Evolutionary conservation across 2,329 filamentous ascomycete species (phyloP), one percentile per base, ranked within the genome.

Genomic region (Ascosphaera aggregata): DNA sequence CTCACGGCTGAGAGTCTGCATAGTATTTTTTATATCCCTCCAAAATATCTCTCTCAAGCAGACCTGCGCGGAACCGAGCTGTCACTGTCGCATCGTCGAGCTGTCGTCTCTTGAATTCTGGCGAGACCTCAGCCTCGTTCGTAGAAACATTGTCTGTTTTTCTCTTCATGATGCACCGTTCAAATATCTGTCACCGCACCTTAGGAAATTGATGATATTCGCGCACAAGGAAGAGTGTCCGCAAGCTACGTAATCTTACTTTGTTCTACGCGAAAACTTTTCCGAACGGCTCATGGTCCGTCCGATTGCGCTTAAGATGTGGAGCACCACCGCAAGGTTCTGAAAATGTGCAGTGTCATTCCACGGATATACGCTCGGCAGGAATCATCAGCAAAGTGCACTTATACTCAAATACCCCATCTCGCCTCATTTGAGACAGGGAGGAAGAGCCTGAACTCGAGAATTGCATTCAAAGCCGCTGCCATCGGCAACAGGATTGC

Each of bases 1-100:
- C 59, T 38, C 53, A 62, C 55, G 62, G 62, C 15, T 47, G 47
- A 31, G 61, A 64, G 34, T 52, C 44, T 18, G 55, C 49, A 46
- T 65, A 64, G 45, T 48, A 46, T 36, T 55, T 49, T 42, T 56
- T 60, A 47, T 62, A 64, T 40, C 58, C 54, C 46, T 58, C 49
- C 35, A 58, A 49, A 39, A 56, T 56, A 37, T 52, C 43, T 36
- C 48, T 37, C 18, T 61, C 57, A 44, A 65, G 62, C 2, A 64
- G 50, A 11, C 58, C 59, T 3, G 59, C 51, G 35, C 56, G 56
- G 46, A 65, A 64, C 42, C 57, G 54, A 31, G 56, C 47, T 16
- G 50, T 50, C n/a, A 51, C 51, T 39, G 54, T 52, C 39, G 59
- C 54, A 37, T 48, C 53, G 3, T 56, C 57, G 39, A 60, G 49